Evolutionary conservation across 192 early-diverging fungal species (phyloP).

Genomic region (Paraglomus brasilianum): DNA sequence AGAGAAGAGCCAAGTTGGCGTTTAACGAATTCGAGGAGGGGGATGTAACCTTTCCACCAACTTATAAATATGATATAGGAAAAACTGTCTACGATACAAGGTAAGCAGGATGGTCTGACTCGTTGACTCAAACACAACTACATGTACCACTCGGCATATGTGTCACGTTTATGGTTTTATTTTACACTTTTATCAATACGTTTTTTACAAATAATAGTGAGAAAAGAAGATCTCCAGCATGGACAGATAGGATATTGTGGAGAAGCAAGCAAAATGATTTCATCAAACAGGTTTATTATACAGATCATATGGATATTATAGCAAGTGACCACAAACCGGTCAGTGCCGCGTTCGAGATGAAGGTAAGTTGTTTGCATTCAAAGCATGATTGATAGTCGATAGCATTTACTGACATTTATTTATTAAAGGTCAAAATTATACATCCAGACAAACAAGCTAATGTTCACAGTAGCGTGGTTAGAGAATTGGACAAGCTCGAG

Average conservation of each 20-base stretch:
- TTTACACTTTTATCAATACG: too few relatives aligned
- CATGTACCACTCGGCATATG: too few relatives aligned
- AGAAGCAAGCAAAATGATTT: conserved; percentile 58
- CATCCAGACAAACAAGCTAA: conserved; percentile 54
- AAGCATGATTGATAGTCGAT: background rate
- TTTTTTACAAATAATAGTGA: conserved; percentile 43
- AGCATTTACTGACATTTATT: conserved; percentile 4
- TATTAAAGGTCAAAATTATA: conserved; percentile 56
- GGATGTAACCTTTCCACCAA: conserved; percentile 75
- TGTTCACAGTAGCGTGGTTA: conserved; percentile 60
- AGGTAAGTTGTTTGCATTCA: conserved; percentile 39
- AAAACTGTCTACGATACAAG: conserved; percentile 79
- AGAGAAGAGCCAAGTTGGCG: conserved; percentile 61
- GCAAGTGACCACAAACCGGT: conserved; percentile 95
- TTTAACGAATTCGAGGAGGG: conserved; percentile 89
- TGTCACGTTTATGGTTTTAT: too few relatives aligned
- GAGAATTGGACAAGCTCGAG: conserved; percentile 75
- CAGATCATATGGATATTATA: conserved; percentile 59
- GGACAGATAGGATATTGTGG: conserved; percentile 95
- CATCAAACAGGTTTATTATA: conserved; percentile 53
- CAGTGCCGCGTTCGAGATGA: conserved; percentile 60
- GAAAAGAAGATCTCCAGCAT: conserved; percentile 82
- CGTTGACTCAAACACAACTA: background rate
- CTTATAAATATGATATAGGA: conserved; percentile 92
- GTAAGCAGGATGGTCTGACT: too few relatives aligned